Evolutionary conservation across 2,329 filamentous ascomycete species (phyloP).

Genomic region (Colletotrichum acutatum): DNA sequence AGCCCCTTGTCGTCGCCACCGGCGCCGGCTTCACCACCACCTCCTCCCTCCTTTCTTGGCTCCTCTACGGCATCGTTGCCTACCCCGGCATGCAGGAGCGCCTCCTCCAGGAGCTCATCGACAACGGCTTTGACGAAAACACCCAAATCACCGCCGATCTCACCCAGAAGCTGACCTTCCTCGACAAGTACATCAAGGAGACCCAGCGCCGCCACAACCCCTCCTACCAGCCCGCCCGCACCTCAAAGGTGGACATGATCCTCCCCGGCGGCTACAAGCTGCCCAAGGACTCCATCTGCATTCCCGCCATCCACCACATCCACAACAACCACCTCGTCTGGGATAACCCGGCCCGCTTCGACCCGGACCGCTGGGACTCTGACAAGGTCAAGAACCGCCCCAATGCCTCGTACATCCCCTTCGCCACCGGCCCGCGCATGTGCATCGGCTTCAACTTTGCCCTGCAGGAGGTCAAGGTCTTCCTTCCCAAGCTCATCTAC

Average conservation of each 20-base stretch:
- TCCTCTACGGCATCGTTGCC: conserved; percentile 62
- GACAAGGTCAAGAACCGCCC: conserved; percentile 63
- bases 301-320: conserved; percentile 62
- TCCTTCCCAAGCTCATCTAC: conserved; percentile 67
- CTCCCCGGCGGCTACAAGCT: conserved; percentile 69
- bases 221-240: conserved; percentile 70
- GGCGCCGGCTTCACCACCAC: conserved; percentile 72
- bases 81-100: conserved; percentile 67
- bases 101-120: conserved; percentile 67
- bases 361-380: conserved; percentile 70
- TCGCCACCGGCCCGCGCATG: conserved; percentile 65
- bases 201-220: conserved; percentile 69
- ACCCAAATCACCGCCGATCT: conserved; percentile 59
- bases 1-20: conserved; percentile 60
- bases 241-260: conserved; percentile 64
- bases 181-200: conserved; percentile 71
- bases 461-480: conserved; percentile 68
- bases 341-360: conserved; percentile 67
- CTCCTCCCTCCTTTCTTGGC: conserved; percentile 67
- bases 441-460: conserved; percentile 76
- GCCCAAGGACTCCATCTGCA: conserved; percentile 61
- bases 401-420: conserved; percentile 66
- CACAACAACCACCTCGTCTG: conserved; percentile 66
- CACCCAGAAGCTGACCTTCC: conserved; percentile 59
- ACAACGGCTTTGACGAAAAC: conserved; percentile 55